phyloP scores from a whole-genome alignment of 768 basidiomycete genomes.

The Ramaria rubella region DNA sequence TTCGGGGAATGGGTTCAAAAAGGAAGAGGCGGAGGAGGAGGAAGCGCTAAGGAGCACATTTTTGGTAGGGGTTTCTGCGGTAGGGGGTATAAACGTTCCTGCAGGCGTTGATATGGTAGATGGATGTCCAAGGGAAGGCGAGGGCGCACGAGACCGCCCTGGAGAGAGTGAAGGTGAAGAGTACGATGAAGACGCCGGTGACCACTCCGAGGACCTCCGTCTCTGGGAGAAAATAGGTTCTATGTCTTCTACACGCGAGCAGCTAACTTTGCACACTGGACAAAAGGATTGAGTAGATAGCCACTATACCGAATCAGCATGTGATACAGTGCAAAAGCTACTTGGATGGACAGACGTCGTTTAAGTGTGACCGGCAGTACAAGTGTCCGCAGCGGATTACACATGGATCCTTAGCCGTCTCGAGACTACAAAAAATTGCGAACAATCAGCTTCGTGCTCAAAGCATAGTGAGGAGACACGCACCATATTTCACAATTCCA shows the following conservation, averaged over 20 bases:
- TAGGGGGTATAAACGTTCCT: too few species aligned
- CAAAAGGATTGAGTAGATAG: background rate
- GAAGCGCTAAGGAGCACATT: too few species aligned
- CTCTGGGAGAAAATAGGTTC: slow-evolving; percentile 4
- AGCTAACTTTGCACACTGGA: background rate
- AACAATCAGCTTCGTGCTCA: background rate
- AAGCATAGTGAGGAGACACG: background rate
- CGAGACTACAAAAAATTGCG: background rate
- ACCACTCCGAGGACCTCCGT: background rate
- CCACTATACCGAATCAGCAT: background rate
- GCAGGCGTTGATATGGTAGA: too few species aligned
- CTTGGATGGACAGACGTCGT: background rate
- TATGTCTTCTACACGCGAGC: background rate
- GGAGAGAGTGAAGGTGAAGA: background rate
- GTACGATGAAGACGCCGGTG: background rate
- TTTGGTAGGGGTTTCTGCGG: background rate
- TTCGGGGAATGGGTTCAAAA: background rate
- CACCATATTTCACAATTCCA: slow-evolving; percentile 12
- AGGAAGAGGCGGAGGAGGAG: background rate
- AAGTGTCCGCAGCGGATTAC: slow-evolving; percentile 9
- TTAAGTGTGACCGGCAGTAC: slow-evolving; percentile 3
- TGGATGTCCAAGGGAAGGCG: background rate
- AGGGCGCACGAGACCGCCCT: too few species aligned
- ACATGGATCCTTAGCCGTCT: slow-evolving; percentile 9
- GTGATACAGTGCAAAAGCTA: background rate